Evolutionary conservation across 345 rosid species (phyloP), one percentile per base, ranked within the genome.

Genomic region (Eutrema heterophyllum): DNA sequence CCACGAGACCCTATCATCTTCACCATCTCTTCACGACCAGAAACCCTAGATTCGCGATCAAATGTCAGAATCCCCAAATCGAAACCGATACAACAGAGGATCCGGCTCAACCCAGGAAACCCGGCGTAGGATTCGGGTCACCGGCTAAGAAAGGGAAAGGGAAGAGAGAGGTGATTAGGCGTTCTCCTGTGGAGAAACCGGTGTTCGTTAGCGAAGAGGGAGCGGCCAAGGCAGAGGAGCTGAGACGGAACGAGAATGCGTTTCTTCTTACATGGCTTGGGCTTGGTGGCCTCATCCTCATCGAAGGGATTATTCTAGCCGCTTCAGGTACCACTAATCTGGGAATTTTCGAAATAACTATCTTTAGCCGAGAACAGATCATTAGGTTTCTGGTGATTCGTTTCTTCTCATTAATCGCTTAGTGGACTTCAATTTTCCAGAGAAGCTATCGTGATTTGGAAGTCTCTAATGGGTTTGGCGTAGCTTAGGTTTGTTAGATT

Each of bases 241-340:
- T 73, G 81, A 75, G 73, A 68, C 79, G 68, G 73, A 89, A 88
- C 65, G 97, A 94, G 84, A 87, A 87, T 29, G 97, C 97, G 56
- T 94, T 94, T 83, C 85, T 94, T 64, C 86, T 94, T 32, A 74
- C 95, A 11, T 89, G 98, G 98, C 79, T 86, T 70, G 98, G 87
- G 26, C 87, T 89, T 40, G 98, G 98, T 16, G 83, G 81, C 13
- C 16, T 91, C 69, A 94, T 89, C 72, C 84, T 88, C 38, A 57
- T 85, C 70, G 50, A 94, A 79, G 97, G 97, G 14, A 70, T 94
- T 74, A 43, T 68, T 70, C 90, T 94, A 8, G 85, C 98, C 5
- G 87, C 93, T 64, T 89, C 97, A 68, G 98, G 98, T 90, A 46
- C 10, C 5, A 46, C 14, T 30, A 30, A 4, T 30, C 33, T 29